Evolutionary conservation across 371 early-diverging fungal genomes (phyloP).

Genomic region (Haplosporangium sp.): DNA sequence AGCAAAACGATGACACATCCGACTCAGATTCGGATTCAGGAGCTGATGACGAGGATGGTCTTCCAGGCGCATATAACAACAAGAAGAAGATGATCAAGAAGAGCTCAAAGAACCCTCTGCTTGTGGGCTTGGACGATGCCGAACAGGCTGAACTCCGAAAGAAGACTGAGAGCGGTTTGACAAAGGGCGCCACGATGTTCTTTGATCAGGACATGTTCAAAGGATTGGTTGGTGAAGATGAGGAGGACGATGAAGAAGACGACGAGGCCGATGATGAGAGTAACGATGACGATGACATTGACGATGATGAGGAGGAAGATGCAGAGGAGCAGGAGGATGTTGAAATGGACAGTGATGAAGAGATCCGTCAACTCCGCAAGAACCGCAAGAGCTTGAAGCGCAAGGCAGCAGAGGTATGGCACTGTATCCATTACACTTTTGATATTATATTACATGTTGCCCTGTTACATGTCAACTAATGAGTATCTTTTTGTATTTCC

Average conservation of each 20-base stretch:
- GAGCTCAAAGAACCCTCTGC: conserved; percentile 61
- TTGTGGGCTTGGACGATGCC: conserved; percentile 69
- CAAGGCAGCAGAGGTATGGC: conserved; percentile 53
- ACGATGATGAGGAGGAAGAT: conserved; percentile 54
- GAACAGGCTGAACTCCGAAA: conserved; percentile 67
- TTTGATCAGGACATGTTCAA: conserved; percentile 95
- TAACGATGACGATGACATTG: conserved; percentile 29
- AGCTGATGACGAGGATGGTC: conserved; percentile 59
- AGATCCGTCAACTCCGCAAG: conserved; percentile 47
- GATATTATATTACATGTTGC: neutral
- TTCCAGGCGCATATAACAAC: conserved; percentile 19
- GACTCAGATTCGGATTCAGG: conserved; percentile 62
- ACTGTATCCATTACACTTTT: neutral
- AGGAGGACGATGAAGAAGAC: conserved; percentile 73
- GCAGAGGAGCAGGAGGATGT: conserved; percentile 59
- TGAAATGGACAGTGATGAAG: conserved; percentile 57
- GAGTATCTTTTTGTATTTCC: neutral
- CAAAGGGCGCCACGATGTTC: conserved; percentile 87
- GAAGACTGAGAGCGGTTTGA: conserved; percentile 68
- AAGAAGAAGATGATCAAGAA: conserved; percentile 56
- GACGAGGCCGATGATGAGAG: conserved; percentile 58
- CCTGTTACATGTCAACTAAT: neutral
- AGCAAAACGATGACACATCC: conserved; percentile 44
- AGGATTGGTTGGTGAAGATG: conserved; percentile 63
- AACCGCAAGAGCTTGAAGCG: conserved; percentile 51